Base-by-base conservation (phyloP, 2,329 filamentous ascomycete species). In the Colletotrichum costaricense region DNA sequence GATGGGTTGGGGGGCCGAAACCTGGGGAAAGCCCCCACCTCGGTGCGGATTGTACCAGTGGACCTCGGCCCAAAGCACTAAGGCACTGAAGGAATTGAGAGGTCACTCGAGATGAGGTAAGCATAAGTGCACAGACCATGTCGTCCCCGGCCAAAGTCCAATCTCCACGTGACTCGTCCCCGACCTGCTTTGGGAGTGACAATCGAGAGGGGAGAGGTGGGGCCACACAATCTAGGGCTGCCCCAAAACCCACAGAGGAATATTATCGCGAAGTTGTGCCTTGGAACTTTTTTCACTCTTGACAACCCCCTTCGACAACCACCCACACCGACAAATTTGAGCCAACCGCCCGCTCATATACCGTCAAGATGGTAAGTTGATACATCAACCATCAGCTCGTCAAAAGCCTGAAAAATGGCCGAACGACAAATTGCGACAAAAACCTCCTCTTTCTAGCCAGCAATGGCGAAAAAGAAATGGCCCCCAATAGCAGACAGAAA, bases 291-390 rank as follows among this genome's bases (percentile, higher is more conserved):
- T 58, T 46, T 58, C 14, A 33, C 24, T 55, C 60, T 81, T 78
- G 79, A 81, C 80, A 79, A 63, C 62, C 63, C 74, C 74, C 55
- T 19, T 81, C 77, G 79, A 81, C 80, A 79, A 63, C 67, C 59
- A 75, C 74, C 59, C 52, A 49, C 58, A 57, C 19, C 62, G 63
- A 75, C 66, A 65, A 75, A 46, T 71, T 76, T 64, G 71, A 75
- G 73, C 70, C 46, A 42, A 52, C 70, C 71, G 57, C 63, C 70
- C 64, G 67, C 70, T 72, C 81, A 82, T 86, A 86, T 84, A 84
- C 86, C 86, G 85, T 88, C 90, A 93, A 89, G 84, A 93, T 93
- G 91, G 91, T 93, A 86, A 93, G 91, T 92, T 86, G 76, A 87
- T 81, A 67, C 68, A 57, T 65, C 65, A 65, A 66, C 66, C 49